Evolutionary conservation across 106 monocot genomes (phyloP).

Genomic region (Platanthera guangdongensis): DNA sequence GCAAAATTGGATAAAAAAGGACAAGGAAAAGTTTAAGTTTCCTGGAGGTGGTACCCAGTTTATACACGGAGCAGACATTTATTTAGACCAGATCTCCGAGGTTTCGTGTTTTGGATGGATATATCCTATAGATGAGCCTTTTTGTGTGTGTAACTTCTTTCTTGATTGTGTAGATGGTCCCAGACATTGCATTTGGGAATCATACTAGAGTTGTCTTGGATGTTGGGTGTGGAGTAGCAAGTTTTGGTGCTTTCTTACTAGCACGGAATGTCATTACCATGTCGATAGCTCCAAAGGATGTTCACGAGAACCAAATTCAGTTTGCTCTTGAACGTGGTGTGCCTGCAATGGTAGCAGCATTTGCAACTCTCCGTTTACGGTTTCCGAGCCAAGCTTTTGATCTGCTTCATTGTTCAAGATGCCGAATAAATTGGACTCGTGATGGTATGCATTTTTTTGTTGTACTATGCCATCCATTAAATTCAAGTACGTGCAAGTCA

Average conservation of each 20-base stretch:
- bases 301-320: slow-evolving; percentile 92
- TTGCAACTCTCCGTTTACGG: slow-evolving; percentile 64
- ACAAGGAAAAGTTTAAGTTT: slow-evolving; percentile 79
- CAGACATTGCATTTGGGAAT: slow-evolving; percentile 71
- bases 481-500: background rate
- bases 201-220: slow-evolving; percentile 64
- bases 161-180: slow-evolving; percentile 63
- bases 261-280: slow-evolving; percentile 70
- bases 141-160: background rate
- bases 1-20: slow-evolving; percentile 79
- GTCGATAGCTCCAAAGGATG: slow-evolving; percentile 91
- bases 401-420: slow-evolving; percentile 89
- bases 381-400: slow-evolving; percentile 96
- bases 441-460: slow-evolving; percentile 52
- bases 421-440: slow-evolving; percentile 79
- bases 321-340: slow-evolving; percentile 97
- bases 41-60: slow-evolving; percentile 92
- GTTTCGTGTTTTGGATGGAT: slow-evolving; percentile 18
- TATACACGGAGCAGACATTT: slow-evolving; percentile 79
- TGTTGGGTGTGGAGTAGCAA: slow-evolving; percentile 94
- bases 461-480: background rate
- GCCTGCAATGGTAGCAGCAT: slow-evolving; percentile 86
- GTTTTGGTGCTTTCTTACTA: slow-evolving; percentile 85
- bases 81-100: slow-evolving; percentile 73
- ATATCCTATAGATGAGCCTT: background rate